Evolutionary conservation across 2,329 filamentous ascomycete genomes (phyloP).

Genomic region (Fusarium xyrophilum): DNA sequence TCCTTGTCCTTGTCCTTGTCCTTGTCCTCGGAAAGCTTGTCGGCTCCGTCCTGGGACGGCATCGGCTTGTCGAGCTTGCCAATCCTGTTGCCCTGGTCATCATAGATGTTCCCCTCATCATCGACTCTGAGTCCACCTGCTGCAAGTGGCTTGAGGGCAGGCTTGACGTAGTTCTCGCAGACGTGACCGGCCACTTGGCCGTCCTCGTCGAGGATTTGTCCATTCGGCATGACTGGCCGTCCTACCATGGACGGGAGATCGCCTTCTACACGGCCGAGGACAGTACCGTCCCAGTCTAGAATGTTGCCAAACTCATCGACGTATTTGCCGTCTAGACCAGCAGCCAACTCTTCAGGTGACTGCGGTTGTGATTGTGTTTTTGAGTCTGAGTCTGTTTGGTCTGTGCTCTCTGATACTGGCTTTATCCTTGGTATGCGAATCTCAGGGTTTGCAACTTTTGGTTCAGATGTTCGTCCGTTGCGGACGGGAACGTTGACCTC

Average conservation of each 20-base stretch:
- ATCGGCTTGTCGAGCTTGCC: slow-evolving; percentile 64
- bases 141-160: slow-evolving; percentile 60
- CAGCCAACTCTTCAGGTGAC: slow-evolving; percentile 46
- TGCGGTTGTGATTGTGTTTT: slow-evolving; percentile 34
- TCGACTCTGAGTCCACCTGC: slow-evolving; percentile 63
- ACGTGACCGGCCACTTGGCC: slow-evolving; percentile 82
- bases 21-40: slow-evolving; percentile 14
- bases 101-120: slow-evolving; percentile 63
- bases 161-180: slow-evolving; percentile 59
- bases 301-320: slow-evolving; percentile 64
- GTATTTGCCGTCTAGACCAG: slow-evolving; percentile 55
- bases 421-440: slow-evolving; percentile 52
- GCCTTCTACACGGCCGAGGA: slow-evolving; percentile 60
- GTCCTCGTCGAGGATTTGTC: slow-evolving; percentile 73
- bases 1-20: slow-evolving; percentile 1
- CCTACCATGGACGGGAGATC: slow-evolving; percentile 64
- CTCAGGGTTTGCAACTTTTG: slow-evolving; percentile 30
- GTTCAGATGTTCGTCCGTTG: slow-evolving; percentile 14
- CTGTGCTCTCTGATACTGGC: slow-evolving; percentile 44
- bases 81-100: slow-evolving; percentile 63
- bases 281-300: slow-evolving; percentile 56
- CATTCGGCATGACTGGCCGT: slow-evolving; percentile 52
- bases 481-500: slow-evolving; percentile 39
- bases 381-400: background rate
- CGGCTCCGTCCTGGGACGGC: slow-evolving; percentile 1